Evolutionary conservation across 768 basidiomycete genomes (phyloP).

Genomic region (Hypsizygus marmoreus): DNA sequence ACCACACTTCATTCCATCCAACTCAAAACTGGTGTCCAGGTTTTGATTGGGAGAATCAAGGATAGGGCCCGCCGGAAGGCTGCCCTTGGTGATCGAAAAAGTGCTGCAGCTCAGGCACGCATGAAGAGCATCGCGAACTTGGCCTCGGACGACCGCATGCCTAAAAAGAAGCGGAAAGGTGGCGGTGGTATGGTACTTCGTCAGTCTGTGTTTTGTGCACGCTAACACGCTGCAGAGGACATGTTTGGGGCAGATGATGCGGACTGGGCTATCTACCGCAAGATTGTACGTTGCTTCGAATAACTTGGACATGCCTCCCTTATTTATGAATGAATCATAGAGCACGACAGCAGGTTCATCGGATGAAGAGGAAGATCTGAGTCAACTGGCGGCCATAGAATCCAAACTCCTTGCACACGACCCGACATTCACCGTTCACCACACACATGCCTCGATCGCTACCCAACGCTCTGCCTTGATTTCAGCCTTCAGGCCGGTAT

Average conservation of each 20-base stretch:
- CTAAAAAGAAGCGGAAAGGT: slow-evolving; percentile 84
- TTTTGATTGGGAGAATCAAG: slow-evolving; percentile 81
- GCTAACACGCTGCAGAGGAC: slow-evolving; percentile 59
- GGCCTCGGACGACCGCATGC: slow-evolving; percentile 81
- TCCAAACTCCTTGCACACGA: slow-evolving; percentile 80
- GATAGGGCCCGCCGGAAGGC: slow-evolving; percentile 78
- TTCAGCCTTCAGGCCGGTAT: slow-evolving; percentile 80
- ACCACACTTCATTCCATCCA: not conserved
- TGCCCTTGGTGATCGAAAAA: slow-evolving; percentile 88
- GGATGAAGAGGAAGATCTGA: slow-evolving; percentile 88
- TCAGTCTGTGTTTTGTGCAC: not conserved
- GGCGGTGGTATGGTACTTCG: slow-evolving; percentile 63
- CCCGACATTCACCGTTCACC: slow-evolving; percentile 75
- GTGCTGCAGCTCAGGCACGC: slow-evolving; percentile 89
- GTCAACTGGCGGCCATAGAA: slow-evolving; percentile 73
- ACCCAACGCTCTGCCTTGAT: slow-evolving; percentile 83
- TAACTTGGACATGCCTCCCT: too few species aligned
- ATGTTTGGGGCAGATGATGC: slow-evolving; percentile 93
- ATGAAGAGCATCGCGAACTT: slow-evolving; percentile 96
- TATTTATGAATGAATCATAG: slow-evolving; percentile 32
- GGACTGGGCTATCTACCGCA: slow-evolving; percentile 97
- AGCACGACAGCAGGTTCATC: slow-evolving; percentile 74
- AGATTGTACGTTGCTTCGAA: slow-evolving; percentile 70
- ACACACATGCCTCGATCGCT: slow-evolving; percentile 80
- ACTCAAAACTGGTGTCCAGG: slow-evolving; percentile 38